These are phyloP conservation scores for Cryptococcus depauperatus DNA, from an alignment of 1,284 basidiomycete genomes.

Conservation along the genomic window DNA sequence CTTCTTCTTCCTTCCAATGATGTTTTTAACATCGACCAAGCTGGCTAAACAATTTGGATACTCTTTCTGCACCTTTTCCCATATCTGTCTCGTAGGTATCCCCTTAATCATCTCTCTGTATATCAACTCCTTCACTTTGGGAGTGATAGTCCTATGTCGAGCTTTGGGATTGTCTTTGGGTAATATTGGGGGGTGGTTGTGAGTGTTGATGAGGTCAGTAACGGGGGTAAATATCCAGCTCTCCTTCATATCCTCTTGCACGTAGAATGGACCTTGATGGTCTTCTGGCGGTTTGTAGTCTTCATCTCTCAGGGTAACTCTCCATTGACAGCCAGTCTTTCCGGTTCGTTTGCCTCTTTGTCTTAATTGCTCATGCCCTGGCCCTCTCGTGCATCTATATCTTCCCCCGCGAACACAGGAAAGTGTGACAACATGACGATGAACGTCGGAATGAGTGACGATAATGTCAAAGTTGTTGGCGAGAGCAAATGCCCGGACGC, in stretches of 20 bases:
- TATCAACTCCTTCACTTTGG: background rate
- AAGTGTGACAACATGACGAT: background rate
- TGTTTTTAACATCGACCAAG: background rate
- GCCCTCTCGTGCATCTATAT: background rate
- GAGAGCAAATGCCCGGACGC: background rate
- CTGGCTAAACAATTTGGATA: background rate
- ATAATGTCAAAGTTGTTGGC: background rate
- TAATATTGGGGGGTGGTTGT: conserved; percentile 1
- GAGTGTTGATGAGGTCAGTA: background rate
- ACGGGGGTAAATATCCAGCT: background rate
- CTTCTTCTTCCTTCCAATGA: conserved; percentile 1
- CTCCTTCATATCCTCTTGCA: background rate
- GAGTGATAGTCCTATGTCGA: background rate
- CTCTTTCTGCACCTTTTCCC: conserved; percentile 1
- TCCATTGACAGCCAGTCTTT: background rate
- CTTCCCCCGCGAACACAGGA: background rate
- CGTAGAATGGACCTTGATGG: background rate
- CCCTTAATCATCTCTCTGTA: background rate
- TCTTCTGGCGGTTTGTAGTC: background rate
- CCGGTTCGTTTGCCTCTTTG: background rate
- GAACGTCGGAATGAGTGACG: background rate
- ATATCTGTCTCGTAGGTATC: background rate
- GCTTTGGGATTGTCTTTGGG: background rate
- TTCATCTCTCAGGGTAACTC: background rate
- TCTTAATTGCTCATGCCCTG: background rate